These are phyloP conservation scores for Penicillium occitanis DNA, from an alignment of 2,329 filamentous ascomycete species.

Conservation along the genomic window DNA sequence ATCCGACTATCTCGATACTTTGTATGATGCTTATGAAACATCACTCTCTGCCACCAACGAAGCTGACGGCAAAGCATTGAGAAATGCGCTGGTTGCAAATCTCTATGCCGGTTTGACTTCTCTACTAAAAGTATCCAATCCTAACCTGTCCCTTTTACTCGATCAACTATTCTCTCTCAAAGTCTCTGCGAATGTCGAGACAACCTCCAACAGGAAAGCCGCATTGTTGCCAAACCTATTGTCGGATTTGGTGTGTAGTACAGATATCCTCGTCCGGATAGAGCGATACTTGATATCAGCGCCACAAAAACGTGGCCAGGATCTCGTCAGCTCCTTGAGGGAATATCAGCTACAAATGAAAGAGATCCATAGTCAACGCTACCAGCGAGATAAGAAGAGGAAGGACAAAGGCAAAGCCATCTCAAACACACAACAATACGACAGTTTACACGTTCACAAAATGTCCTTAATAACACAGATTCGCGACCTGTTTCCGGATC, in stretches of 20 bases:
- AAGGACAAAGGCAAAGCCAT: conserved; percentile 47
- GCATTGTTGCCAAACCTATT: conserved; percentile 62
- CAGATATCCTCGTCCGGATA: conserved; percentile 62
- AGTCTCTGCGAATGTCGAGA: conserved; percentile 63
- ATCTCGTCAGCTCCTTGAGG: conserved; percentile 41
- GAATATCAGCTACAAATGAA: conserved; percentile 42
- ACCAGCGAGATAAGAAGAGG: conserved; percentile 40
- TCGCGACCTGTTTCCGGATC: conserved; percentile 88
- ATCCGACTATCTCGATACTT: conserved; percentile 80
- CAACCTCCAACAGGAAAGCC: conserved; percentile 25
- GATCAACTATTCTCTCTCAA: conserved; percentile 85
- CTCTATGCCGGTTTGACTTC: conserved; percentile 73
- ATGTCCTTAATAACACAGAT: conserved; percentile 85
- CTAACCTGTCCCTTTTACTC: conserved; percentile 71
- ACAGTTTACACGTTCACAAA: conserved; percentile 69
- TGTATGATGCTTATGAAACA: conserved; percentile 48
- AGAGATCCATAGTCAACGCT: conserved; percentile 41
- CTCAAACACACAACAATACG: conserved; percentile 34
- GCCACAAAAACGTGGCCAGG: conserved; percentile 44
- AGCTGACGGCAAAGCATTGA: conserved; percentile 54
- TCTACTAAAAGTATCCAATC: conserved; percentile 63
- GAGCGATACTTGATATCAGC: conserved; percentile 35
- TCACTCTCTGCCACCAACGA: conserved; percentile 49
- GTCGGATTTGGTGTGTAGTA: conserved; percentile 75
- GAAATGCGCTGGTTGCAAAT: conserved; percentile 68